A percentile compares a stretch with the other conserved stretches of the same genome.
These are phyloP conservation scores for Polytrichum formosum DNA, from an alignment of 225 moss, liverwort and hornwort genomes.

Conservation along the genomic window DNA sequence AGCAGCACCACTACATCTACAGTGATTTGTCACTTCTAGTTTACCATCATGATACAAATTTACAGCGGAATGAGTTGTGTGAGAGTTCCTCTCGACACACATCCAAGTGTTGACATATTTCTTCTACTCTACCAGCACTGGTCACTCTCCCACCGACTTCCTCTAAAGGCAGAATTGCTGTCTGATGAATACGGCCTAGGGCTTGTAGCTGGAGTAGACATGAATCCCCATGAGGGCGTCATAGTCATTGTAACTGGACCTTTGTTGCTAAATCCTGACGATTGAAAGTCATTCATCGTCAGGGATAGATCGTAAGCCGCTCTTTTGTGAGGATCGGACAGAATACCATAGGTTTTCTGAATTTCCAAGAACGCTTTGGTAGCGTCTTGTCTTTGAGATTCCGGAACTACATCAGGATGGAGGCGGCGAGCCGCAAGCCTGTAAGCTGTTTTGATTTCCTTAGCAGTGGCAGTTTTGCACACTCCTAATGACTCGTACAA, in stretches of 20 bases:
- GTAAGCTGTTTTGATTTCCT: constrained; percentile 84
- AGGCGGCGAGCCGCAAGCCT: constrained; percentile 64
- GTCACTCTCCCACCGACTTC: constrained; percentile 73
- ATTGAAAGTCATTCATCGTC: constrained; percentile 44
- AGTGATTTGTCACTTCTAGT: no score
- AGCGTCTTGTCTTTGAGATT: constrained; percentile 50
- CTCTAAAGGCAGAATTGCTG: constrained; percentile 43
- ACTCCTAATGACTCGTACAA: constrained; percentile 75
- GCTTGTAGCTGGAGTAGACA: constrained; percentile 14
- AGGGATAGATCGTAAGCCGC: constrained; percentile 60
- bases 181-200: constrained; percentile 13
- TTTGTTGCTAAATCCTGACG: constrained; percentile 41
- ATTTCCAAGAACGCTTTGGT: constrained; percentile 70
- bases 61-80: no score
- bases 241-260: constrained; percentile 23
- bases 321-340: constrained; percentile 57
- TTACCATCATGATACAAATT: no score
- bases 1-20: no score
- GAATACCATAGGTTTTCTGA: constrained; percentile 58
- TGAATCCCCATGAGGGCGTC: constrained; percentile 48
- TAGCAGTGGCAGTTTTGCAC: constrained; percentile 45
- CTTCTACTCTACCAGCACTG: constrained; percentile 56
- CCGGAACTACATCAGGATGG: constrained; percentile 83
- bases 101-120: constrained; percentile 14
- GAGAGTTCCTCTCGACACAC: constrained; percentile 1